Percentiles rank a stretch among this genome's conserved stretches.
Evolutionary conservation across 345 rosid species (phyloP).

Genomic region (Odontarrhena argentea): DNA sequence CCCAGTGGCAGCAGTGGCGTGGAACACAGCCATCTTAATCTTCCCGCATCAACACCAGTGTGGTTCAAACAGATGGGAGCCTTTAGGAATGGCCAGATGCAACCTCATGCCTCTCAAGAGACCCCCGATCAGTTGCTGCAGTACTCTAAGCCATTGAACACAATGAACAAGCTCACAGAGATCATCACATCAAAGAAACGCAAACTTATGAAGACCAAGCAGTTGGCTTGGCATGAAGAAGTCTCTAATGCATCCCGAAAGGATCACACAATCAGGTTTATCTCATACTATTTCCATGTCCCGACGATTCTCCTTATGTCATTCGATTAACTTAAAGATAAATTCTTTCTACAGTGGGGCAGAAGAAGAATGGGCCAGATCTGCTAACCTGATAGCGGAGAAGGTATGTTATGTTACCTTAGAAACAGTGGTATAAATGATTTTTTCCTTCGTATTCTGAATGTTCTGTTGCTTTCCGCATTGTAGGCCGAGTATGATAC

Average conservation of each 20-base stretch:
- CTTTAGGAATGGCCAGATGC: conserved; percentile 12
- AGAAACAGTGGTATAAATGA: conserved; percentile 7
- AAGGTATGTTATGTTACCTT: conserved; percentile 55
- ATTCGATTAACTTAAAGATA: conserved; percentile 11
- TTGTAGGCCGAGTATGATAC: conserved; percentile 52
- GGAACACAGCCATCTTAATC: not conserved
- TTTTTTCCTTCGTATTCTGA: conserved; percentile 5
- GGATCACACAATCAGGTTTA: conserved; percentile 58
- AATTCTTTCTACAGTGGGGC: conserved; percentile 49
- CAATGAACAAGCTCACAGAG: conserved; percentile 26
- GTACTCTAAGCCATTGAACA: conserved; percentile 16
- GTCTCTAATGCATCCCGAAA: conserved; percentile 42
- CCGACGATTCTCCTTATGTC: not conserved
- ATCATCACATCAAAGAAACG: conserved; percentile 54
- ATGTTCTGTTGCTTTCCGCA: conserved; percentile 24
- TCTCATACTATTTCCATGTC: not conserved
- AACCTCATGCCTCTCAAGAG: conserved; percentile 20
- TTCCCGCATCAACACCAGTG: conserved; percentile 3
- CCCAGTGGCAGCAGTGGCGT: conserved; percentile 5
- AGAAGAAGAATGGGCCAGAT: conserved; percentile 63
- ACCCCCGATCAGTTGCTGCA: conserved; percentile 5
- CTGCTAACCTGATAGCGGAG: conserved; percentile 60
- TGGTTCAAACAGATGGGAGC: conserved; percentile 26
- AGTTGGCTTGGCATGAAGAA: conserved; percentile 59
- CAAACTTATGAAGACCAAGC: conserved; percentile 47